Evolutionary conservation across 768 basidiomycete species (phyloP).

Genomic region (Pisolithus tinctorius): DNA sequence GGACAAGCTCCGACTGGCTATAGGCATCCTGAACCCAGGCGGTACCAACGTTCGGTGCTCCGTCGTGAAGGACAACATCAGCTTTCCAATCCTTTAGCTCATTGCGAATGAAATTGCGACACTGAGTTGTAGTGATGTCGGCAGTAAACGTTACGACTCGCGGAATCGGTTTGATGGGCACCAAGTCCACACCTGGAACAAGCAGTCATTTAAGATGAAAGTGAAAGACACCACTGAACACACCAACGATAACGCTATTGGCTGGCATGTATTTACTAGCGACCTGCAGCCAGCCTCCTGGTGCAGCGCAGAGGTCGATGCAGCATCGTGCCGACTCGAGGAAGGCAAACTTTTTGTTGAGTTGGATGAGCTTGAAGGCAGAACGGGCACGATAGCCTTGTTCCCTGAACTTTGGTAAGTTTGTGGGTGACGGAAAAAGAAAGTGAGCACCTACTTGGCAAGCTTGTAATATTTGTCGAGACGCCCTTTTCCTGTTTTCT

Average conservation of each 20-base stretch:
- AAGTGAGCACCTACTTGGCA: slow-evolving; percentile 54
- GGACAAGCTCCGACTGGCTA: slow-evolving; percentile 91
- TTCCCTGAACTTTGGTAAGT: slow-evolving; percentile 52
- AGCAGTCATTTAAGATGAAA: slow-evolving; percentile 6
- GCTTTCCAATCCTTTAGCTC: slow-evolving; percentile 99
- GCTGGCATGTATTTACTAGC: slow-evolving; percentile 96
- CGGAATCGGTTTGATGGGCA: slow-evolving; percentile 93
- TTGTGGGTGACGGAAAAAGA: slow-evolving; percentile 3
- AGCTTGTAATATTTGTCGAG: slow-evolving; percentile 97
- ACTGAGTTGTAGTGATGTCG: slow-evolving; percentile 91
- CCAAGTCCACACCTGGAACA: slow-evolving; percentile 80
- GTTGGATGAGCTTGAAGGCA: slow-evolving; percentile 96
- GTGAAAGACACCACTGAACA: slow-evolving; percentile 20
- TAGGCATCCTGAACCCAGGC: slow-evolving; percentile 99
- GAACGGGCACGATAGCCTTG: slow-evolving; percentile 99
- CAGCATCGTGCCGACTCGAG: slow-evolving; percentile 85
- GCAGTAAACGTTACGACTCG: slow-evolving; percentile 85
- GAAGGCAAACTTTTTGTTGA: slow-evolving; percentile 96
- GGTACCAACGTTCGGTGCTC: slow-evolving; percentile 98
- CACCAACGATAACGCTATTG: slow-evolving; percentile 87
- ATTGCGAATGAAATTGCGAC: slow-evolving; percentile 76
- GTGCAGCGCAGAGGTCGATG: slow-evolving; percentile 97
- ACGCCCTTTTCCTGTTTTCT: slow-evolving; percentile 95
- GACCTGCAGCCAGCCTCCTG: slow-evolving; percentile 98
- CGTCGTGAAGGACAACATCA: slow-evolving; percentile 96